Evolutionary conservation across 2,329 filamentous ascomycete genomes (phyloP).

Genomic region (Corinectria fuckeliana): DNA sequence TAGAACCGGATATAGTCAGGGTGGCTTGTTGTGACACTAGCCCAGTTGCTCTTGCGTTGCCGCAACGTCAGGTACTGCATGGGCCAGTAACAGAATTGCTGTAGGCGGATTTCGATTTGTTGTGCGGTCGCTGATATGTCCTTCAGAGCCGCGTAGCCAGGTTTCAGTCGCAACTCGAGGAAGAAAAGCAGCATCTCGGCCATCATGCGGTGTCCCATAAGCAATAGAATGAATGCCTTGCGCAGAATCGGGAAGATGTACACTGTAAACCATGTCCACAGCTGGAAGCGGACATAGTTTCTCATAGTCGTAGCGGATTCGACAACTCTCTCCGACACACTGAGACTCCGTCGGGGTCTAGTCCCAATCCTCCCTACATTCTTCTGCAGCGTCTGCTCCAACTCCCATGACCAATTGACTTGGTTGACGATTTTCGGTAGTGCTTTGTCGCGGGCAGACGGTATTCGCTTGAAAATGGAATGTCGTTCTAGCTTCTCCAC

Average conservation of each 20-base stretch:
- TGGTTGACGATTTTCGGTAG: constrained; percentile 86
- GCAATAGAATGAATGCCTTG: constrained; percentile 73
- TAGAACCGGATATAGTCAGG: constrained; percentile 99
- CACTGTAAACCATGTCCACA: constrained; percentile 74
- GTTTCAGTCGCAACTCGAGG: constrained; percentile 83
- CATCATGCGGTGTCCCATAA: constrained; percentile 80
- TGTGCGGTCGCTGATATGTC: constrained; percentile 96
- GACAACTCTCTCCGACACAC: constrained; percentile 92
- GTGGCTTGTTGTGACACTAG: constrained; percentile 92
- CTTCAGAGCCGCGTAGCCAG: constrained; percentile 84
- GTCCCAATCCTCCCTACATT: constrained; percentile 87
- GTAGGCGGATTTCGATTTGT: constrained; percentile 93
- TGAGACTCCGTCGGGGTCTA: constrained; percentile 81
- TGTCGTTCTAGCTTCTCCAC: constrained; percentile 89
- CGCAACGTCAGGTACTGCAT: constrained; percentile 93
- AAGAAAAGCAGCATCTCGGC: constrained; percentile 81
- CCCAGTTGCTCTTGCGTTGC: constrained; percentile 91
- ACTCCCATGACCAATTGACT: constrained; percentile 94
- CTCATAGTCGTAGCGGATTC: constrained; percentile 89
- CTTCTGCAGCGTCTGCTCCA: constrained; percentile 84
- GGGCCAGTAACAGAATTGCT: constrained; percentile 99
- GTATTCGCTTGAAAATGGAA: constrained; percentile 77
- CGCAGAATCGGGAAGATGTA: constrained; percentile 82
- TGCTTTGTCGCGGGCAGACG: constrained; percentile 82
- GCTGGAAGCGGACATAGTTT: constrained; percentile 71